Percentiles rank a stretch among this genome's conserved stretches.
Evolutionary conservation across 345 rosid species (phyloP).

Genomic region (Citrus australasica): DNA sequence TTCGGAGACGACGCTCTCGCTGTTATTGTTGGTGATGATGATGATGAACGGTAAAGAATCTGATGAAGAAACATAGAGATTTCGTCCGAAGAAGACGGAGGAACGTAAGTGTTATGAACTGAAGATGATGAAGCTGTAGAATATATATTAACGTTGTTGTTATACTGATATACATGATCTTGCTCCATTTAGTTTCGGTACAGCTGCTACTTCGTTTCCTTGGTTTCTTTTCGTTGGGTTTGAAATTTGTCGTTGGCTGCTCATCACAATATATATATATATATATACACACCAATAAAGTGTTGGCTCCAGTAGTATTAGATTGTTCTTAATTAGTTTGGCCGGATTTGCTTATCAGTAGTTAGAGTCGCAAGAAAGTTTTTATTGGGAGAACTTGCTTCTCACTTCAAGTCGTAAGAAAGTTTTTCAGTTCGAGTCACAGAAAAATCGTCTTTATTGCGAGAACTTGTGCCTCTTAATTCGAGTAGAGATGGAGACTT

Average conservation of each 20-base stretch:
- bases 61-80: conserved; percentile 63
- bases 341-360: too few relatives aligned
- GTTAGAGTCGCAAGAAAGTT: too few relatives aligned
- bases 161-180: not conserved
- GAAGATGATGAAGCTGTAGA: conserved; percentile 25
- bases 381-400: too few relatives aligned
- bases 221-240: not conserved
- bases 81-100: conserved; percentile 46
- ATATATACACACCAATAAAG: too few relatives aligned
- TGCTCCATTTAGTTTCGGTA: not conserved
- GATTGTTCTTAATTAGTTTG: too few relatives aligned
- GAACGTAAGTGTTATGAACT: conserved; percentile 9
- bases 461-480: too few relatives aligned
- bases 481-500: too few relatives aligned
- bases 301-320: too few relatives aligned
- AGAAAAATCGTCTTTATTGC: too few relatives aligned
- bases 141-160: conserved; percentile 15
- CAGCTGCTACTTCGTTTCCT: not conserved
- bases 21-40: conserved; percentile 25
- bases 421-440: too few relatives aligned
- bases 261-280: too few relatives aligned
- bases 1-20: conserved; percentile 25
- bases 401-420: too few relatives aligned
- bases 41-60: conserved; percentile 45
- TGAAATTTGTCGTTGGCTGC: not conserved